Conservation (phyloP, 441 rosid species). For the Omphalea diandra region DNA sequence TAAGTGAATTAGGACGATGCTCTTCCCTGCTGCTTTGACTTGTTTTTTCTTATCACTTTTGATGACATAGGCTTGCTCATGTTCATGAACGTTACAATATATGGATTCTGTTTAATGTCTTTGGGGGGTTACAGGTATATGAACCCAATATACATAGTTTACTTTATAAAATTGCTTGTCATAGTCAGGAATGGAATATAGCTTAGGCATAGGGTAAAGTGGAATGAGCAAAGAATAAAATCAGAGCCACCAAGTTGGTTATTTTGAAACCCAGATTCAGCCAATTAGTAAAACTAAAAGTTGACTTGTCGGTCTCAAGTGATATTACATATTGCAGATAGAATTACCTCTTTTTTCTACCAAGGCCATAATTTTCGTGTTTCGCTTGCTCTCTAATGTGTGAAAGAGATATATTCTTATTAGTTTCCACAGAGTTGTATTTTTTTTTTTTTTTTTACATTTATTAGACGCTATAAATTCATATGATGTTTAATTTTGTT, state of each 20-base stretch:
- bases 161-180: neutral
- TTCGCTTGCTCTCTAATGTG: neutral
- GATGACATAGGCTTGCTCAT: neutral
- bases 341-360: neutral
- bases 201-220: neutral
- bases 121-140: neutral
- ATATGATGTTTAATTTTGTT: neutral
- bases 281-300: neutral
- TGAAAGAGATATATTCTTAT: too few species aligned
- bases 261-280: neutral
- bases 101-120: neutral
- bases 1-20: neutral
- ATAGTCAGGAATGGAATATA: neutral
- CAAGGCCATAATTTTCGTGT: neutral
- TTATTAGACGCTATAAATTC: too few species aligned
- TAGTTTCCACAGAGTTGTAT: too few species aligned
- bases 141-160: neutral
- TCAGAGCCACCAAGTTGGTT: neutral
- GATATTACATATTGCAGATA: neutral
- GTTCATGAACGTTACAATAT: neutral
- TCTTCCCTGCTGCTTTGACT: neutral
- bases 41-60: neutral
- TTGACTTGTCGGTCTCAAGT: neutral
- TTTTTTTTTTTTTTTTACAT: too few species aligned
- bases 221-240: neutral